Base-by-base conservation (phyloP, 805 yeast species). In the Saccharomycopsis malanga region DNA sequence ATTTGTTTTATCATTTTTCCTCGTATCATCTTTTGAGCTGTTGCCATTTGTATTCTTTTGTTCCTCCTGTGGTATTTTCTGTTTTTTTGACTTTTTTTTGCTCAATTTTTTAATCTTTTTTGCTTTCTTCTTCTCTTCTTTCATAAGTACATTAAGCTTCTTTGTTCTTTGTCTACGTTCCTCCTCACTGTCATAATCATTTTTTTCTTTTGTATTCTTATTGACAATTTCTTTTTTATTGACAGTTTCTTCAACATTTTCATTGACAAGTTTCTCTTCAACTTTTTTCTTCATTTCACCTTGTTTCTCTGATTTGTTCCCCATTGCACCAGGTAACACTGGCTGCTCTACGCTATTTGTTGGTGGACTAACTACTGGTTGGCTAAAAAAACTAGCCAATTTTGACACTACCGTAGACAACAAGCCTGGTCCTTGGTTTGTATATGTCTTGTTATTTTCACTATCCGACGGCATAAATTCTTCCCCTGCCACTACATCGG, bases 401-500 rank as follows among this genome's bases (percentile, higher is more conserved):
- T 42, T 47, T 9, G 50, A 47, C n/a, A 43, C 36, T 10, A 47
- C 38, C 4, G 35, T 41, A 9, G 44, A 18, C 14, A 47, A 9
- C 17, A 47, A 22, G 20, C 46, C 44, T 12, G 46, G 42, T 4
- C 44, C 46, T 6, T 15, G 20, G 36, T 23, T n/a, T 5, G 18
- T 10, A 21, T 12, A 9, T 20, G 30, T 18, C 25, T 38, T 12
- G 12, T 34, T 20, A 27, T 23, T 25, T 37, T 41, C 44, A 12
- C 12, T 6, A 15, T 38, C 42, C 4, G 42, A 38, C 5, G 48
- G 48, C 48, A 45, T 39, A 20, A 45, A 45, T 23, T 45, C 48
- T 15, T 45, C 48, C 3, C 48, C 48, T 7, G 44, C 43, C 18
- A 15, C 44, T 2, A 44, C 41, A 15, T 39, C 43, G 18, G 17